Percentiles rank a stretch among this genome's conserved stretches.
Conservation (phyloP, 805 yeast species). For the Myxozyma vanderwaltii region DNA sequence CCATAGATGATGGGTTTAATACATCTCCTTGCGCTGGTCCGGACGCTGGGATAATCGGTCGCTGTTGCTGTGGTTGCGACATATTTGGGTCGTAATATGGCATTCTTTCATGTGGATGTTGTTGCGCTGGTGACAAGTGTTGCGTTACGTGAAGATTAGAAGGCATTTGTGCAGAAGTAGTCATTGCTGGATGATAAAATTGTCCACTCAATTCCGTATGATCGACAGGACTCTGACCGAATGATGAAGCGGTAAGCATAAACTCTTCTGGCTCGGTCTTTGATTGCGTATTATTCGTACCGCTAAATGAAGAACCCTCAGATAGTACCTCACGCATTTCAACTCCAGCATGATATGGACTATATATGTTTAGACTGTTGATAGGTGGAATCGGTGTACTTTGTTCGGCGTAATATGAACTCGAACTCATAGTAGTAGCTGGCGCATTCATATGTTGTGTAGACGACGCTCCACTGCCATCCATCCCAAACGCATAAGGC, state of each 20-base stretch:
- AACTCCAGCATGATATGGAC: neutral
- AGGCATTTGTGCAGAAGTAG: neutral
- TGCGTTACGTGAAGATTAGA: neutral
- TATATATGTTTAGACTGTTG: neutral
- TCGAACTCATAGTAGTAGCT: neutral
- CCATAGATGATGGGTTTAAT: neutral
- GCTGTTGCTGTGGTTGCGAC: neutral
- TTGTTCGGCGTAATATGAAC: neutral
- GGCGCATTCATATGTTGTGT: neutral
- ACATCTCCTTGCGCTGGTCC: neutral
- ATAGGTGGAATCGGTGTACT: neutral
- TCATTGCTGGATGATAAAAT: neutral
- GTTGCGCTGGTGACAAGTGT: neutral
- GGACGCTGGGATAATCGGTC: neutral
- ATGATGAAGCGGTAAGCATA: neutral
- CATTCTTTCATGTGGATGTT: neutral
- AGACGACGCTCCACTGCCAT: neutral
- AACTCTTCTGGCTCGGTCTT: neutral
- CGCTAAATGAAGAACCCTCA: constrained; percentile 3
- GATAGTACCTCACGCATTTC: neutral
- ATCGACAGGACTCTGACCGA: neutral
- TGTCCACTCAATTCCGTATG: neutral
- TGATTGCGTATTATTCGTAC: constrained; percentile 1
- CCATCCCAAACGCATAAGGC: neutral
- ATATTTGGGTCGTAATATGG: neutral